These are phyloP conservation scores for Aspergillus fructus DNA, from an alignment of 2,329 filamentous ascomycete species.

Conservation along the genomic window DNA sequence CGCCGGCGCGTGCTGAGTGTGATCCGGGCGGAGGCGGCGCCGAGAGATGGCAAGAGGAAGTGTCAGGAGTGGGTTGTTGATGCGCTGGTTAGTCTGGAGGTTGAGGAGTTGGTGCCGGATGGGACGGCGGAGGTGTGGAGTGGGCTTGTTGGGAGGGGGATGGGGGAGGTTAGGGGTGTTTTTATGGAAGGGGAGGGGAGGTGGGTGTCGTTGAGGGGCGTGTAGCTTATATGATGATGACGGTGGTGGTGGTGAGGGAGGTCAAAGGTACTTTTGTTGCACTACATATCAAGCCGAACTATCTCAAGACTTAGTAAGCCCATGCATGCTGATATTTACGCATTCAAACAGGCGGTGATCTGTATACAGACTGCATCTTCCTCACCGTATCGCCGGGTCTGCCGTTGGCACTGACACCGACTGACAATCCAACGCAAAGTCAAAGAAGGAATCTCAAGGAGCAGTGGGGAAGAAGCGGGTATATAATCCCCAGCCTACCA, in stretches of 20 bases:
- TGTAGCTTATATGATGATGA: too few species aligned
- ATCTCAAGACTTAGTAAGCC: too few species aligned
- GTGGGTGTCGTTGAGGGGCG: neutral
- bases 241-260: neutral
- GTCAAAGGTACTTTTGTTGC: too few species aligned
- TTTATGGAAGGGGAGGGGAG: neutral
- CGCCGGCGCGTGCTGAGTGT: constrained; percentile 19
- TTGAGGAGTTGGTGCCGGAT: constrained; percentile 24
- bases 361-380: too few species aligned
- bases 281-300: too few species aligned
- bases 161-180: constrained; percentile 1
- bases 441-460: too few species aligned
- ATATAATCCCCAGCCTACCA: neutral
- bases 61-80: constrained; percentile 29
- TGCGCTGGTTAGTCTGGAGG: constrained; percentile 24
- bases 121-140: constrained; percentile 27
- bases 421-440: neutral
- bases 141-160: constrained; percentile 19
- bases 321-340: neutral
- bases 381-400: neutral
- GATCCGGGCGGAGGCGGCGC: constrained; percentile 20
- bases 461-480: too few species aligned
- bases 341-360: neutral
- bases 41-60: constrained; percentile 19
- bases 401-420: neutral